Base-by-base conservation (phyloP, 768 basidiomycete genomes). In the Aureoboletus auriporus region DNA sequence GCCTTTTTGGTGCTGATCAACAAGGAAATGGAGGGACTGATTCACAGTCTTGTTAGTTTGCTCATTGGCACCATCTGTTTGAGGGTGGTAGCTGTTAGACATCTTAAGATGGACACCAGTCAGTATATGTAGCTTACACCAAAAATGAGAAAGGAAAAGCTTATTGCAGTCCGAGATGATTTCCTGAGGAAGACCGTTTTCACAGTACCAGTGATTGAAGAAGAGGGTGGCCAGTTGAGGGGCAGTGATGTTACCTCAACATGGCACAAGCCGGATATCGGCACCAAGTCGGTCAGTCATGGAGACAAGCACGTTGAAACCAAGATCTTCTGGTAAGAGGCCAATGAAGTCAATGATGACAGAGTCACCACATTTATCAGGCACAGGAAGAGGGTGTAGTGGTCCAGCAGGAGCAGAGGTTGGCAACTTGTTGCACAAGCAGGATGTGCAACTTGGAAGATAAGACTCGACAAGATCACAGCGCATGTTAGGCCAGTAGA, bases 401-500 rank as follows among this genome's bases (percentile, higher is more conserved):
- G 67, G 63, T 6, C 63, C 48, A 44, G 57, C 5, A 2, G 55
- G 53, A 48, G 55, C 26, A 39, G 65, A 42, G 0, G 59, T 51
- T 29, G n/a, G n/a, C n/a, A n/a, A 53, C 53, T 77, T 76, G 55
- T 74, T 69, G 0, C 60, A 44, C 54, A 46, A 68, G 57, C 53
- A 75, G 4, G 28, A 58, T n/a, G 20, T 58, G 44, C 67, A 70
- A 7, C 49, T 11, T 0, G 50, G 52, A 6, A 57, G 46, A 29
- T 57, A 57, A 3, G 30, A 14, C 0, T 51, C 14, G 1, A 49
- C 5, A 0, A 57, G 37, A 10, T 57, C 39, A 0, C n/a, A 8
- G 0, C 35, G 10, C 56, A 57, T 54, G 16, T 47, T 46, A 0
- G 53, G 56, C 51, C 51, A 57, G 20, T 56, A 71, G 47, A 59